phyloP scores from a whole-genome alignment of 2,329 filamentous ascomycete species.

The Cercospora citrullina region DNA sequence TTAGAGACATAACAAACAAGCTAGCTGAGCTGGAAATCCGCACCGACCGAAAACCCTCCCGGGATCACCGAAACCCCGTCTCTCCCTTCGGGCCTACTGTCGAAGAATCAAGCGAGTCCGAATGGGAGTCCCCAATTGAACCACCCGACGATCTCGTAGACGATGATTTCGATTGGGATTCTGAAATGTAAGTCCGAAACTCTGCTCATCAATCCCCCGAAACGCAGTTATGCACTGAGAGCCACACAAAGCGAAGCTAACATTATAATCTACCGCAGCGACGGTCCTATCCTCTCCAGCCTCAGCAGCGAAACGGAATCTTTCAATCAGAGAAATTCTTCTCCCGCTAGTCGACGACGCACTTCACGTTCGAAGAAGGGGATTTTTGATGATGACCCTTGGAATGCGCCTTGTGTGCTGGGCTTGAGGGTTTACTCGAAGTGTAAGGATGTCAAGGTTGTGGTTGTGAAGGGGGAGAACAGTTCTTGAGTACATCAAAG shows the following conservation, averaged over 20 bases:
- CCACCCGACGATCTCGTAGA: slow-evolving; percentile 32
- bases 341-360: not conserved
- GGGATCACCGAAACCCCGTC: not conserved
- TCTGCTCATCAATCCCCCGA: not conserved
- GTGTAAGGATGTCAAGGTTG: slow-evolving; percentile 54
- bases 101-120: slow-evolving; percentile 16
- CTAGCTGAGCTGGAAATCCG: slow-evolving; percentile 3
- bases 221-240: not conserved
- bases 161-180: slow-evolving; percentile 39
- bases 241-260: not conserved
- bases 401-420: slow-evolving; percentile 63
- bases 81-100: slow-evolving; percentile 10
- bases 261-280: slow-evolving; percentile 3
- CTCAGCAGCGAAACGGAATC: slow-evolving; percentile 10
- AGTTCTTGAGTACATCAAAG: slow-evolving; percentile 21
- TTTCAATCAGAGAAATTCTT: slow-evolving; percentile 3
- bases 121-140: slow-evolving; percentile 27
- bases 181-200: slow-evolving; percentile 28
- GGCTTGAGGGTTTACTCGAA: slow-evolving; percentile 58
- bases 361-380: slow-evolving; percentile 37
- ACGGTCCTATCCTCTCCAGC: slow-evolving; percentile 26
- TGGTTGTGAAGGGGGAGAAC: slow-evolving; percentile 52
- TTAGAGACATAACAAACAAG: slow-evolving; percentile 3
- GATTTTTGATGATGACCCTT: slow-evolving; percentile 54
- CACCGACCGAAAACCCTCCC: not conserved